phyloP scores from a whole-genome alignment of 805 yeast genomes.

The Metahyphopichia silvanorum region DNA sequence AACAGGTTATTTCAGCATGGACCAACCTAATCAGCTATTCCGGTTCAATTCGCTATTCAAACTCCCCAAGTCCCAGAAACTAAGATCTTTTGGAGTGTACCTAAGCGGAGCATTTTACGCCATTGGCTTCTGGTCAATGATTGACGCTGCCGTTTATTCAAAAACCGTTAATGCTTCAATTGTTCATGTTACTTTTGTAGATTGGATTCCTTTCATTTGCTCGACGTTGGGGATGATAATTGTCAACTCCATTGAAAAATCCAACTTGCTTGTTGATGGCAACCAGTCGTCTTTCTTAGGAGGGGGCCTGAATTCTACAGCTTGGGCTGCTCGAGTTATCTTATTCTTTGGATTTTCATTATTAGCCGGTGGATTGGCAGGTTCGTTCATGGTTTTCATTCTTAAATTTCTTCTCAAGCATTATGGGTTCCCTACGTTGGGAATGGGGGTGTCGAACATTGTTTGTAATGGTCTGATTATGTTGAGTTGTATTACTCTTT shows the following conservation, averaged over 20 bases:
- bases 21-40: slow-evolving; percentile 52
- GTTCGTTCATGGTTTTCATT: slow-evolving; percentile 83
- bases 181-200: slow-evolving; percentile 86
- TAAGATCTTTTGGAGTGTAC: slow-evolving; percentile 74
- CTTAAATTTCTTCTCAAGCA: slow-evolving; percentile 79
- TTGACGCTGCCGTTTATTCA: slow-evolving; percentile 87
- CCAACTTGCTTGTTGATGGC: slow-evolving; percentile 47
- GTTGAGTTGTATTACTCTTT: slow-evolving; percentile 83
- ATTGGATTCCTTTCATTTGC: slow-evolving; percentile 93
- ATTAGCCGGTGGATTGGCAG: slow-evolving; percentile 91
- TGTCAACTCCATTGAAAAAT: slow-evolving; percentile 69
- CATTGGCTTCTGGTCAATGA: slow-evolving; percentile 81
- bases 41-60: slow-evolving; percentile 55
- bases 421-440: slow-evolving; percentile 80
- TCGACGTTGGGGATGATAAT: slow-evolving; percentile 87
- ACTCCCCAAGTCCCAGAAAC: slow-evolving; percentile 66
- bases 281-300: slow-evolving; percentile 38
- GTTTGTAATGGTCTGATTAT: slow-evolving; percentile 74
- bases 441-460: slow-evolving; percentile 92
- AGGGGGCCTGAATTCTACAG: slow-evolving; percentile 46
- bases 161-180: slow-evolving; percentile 79
- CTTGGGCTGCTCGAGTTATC: slow-evolving; percentile 92
- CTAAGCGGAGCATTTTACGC: slow-evolving; percentile 76
- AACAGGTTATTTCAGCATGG: no score
- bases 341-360: slow-evolving; percentile 89